phyloP scores from a whole-genome alignment of 2,329 filamentous ascomycete species.

The Cercospora citrullina region DNA sequence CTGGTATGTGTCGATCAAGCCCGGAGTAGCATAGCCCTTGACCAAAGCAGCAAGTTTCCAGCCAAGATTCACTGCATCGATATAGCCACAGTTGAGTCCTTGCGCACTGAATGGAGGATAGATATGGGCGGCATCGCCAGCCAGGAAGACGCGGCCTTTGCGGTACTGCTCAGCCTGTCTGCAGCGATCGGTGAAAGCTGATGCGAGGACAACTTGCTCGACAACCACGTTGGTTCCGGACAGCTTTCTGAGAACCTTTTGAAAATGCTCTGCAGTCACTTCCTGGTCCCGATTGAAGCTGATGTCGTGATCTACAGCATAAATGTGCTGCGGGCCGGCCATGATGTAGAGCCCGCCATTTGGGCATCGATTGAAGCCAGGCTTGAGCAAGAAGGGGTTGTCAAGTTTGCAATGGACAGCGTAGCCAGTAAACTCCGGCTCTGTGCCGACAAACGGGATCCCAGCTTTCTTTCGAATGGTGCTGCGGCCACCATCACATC shows the following conservation, averaged over 20 bases:
- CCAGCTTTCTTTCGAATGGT: conserved; percentile 15
- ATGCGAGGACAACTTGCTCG: background rate
- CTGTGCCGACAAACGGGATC: conserved; percentile 16
- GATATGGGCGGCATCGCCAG: conserved; percentile 41
- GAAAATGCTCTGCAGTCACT: background rate
- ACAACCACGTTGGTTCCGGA: background rate
- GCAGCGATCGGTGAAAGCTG: background rate
- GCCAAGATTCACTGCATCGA: conserved; percentile 40
- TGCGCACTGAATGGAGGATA: conserved; percentile 41
- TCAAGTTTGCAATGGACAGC: background rate
- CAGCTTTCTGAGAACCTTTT: background rate
- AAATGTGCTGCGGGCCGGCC: background rate
- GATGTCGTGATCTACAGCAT: background rate
- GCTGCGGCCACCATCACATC: conserved; percentile 14
- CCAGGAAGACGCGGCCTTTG: conserved; percentile 30
- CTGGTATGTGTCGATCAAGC: conserved; percentile 10
- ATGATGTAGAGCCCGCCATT: background rate
- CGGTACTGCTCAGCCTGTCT: background rate
- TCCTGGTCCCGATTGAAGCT: background rate
- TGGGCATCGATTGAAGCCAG: background rate
- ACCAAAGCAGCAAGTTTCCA: conserved; percentile 30
- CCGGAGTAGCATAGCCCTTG: conserved; percentile 6
- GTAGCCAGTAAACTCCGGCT: conserved; percentile 17
- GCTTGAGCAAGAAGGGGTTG: background rate
- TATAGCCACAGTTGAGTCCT: conserved; percentile 43